Evolutionary conservation across 1,139 yeast species (phyloP).

Genomic region (Williopsis jadinii): DNA sequence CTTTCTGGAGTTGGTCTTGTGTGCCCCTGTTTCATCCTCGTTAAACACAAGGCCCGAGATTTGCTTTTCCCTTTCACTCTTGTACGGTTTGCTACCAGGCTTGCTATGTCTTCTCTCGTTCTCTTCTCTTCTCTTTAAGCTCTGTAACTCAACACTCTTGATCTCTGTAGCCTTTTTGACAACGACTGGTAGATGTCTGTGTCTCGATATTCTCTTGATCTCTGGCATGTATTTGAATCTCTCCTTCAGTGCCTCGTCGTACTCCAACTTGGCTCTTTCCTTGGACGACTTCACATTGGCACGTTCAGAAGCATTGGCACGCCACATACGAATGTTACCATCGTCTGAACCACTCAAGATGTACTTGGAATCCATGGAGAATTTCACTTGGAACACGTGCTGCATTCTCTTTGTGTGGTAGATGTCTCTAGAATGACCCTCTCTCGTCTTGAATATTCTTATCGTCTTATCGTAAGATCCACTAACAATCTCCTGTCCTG

Average conservation of each 20-base stretch:
- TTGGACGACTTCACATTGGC: slow-evolving; percentile 74
- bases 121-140: slow-evolving; percentile 73
- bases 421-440: slow-evolving; percentile 91
- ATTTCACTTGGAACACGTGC: slow-evolving; percentile 77
- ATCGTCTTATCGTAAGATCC: slow-evolving; percentile 94
- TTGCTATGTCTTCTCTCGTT: slow-evolving; percentile 76
- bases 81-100: slow-evolving; percentile 56
- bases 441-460: slow-evolving; percentile 64
- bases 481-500: slow-evolving; percentile 93
- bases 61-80: slow-evolving; percentile 76
- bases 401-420: slow-evolving; percentile 99
- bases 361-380: slow-evolving; percentile 82
- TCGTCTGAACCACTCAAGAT: slow-evolving; percentile 92
- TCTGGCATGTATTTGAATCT: slow-evolving; percentile 96
- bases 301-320: slow-evolving; percentile 80
- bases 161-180: slow-evolving; percentile 86
- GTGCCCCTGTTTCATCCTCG: slow-evolving; percentile 16
- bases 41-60: slow-evolving; percentile 76
- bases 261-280: slow-evolving; percentile 79
- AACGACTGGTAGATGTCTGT: slow-evolving; percentile 83
- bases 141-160: slow-evolving; percentile 63
- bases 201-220: slow-evolving; percentile 80
- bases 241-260: slow-evolving; percentile 86
- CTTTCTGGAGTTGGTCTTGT: not conserved
- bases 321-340: slow-evolving; percentile 91